Conservation (phyloP, 2,329 filamentous ascomycete species). For the Talaromyces sp. region DNA sequence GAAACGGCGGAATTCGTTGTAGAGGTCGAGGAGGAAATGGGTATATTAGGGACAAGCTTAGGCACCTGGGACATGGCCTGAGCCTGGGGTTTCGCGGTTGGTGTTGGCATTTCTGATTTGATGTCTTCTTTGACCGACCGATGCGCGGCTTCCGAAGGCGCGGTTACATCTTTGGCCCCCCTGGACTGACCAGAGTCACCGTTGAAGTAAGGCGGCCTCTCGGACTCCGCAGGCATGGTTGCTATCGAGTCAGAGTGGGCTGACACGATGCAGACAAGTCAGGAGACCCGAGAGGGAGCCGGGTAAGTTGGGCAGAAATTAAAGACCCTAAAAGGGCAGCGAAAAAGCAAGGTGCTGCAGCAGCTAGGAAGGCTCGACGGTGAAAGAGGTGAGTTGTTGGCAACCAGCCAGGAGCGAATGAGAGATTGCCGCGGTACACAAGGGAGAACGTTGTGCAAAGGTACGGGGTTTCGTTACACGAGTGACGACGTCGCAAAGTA, state of each 20-base stretch:
- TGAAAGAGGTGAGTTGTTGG: conserved; percentile 21
- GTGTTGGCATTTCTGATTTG: conserved; percentile 33
- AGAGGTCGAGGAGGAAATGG: conserved; percentile 39
- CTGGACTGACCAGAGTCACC: conserved; percentile 34
- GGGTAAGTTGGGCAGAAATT: conserved; percentile 29
- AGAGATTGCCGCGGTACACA: conserved; percentile 17
- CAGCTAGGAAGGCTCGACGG: conserved; percentile 21
- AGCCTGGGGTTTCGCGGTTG: conserved; percentile 29
- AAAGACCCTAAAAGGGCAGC: conserved; percentile 21
- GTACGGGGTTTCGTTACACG: conserved; percentile 35
- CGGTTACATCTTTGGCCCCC: conserved; percentile 30
- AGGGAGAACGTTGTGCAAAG: conserved; percentile 31
- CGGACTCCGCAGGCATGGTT: conserved; percentile 41
- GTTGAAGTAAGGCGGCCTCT: conserved; percentile 39
- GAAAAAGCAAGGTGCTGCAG: conserved; percentile 24
- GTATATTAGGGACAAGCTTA: conserved; percentile 31
- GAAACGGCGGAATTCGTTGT: conserved; percentile 49
- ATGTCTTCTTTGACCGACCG: conserved; percentile 34
- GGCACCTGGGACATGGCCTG: conserved; percentile 37
- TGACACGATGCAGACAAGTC: conserved; percentile 37
- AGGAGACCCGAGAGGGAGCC: conserved; percentile 40
- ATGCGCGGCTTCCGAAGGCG: conserved; percentile 27
- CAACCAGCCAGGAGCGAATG: conserved; percentile 20
- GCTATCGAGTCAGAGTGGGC: conserved; percentile 29
- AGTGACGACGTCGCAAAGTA: conserved; percentile 29